Evolutionary conservation across 352 stramenopile genomes (phyloP).

Genomic region (Phytophthora parvispora): DNA sequence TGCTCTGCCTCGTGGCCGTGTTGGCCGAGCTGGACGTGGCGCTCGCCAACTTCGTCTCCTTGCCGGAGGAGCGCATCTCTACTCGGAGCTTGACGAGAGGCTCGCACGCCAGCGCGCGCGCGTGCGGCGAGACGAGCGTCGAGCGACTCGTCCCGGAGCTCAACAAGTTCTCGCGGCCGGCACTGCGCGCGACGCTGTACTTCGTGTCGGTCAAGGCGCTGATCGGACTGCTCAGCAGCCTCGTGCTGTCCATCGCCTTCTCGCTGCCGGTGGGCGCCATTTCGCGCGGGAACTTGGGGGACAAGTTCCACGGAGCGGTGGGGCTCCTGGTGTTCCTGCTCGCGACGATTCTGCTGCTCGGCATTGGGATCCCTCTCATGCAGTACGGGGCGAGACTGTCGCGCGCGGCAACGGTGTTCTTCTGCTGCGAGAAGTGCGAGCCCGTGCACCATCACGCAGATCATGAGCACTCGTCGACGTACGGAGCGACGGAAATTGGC

Average conservation of each 20-base stretch:
- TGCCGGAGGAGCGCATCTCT: constrained; percentile 60
- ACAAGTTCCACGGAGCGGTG: constrained; percentile 53
- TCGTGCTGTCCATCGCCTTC: constrained; percentile 65
- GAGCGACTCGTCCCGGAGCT: constrained; percentile 66
- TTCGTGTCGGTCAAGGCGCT: constrained; percentile 73
- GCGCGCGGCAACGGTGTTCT: constrained; percentile 62
- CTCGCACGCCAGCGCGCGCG: constrained; percentile 46
- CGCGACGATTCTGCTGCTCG: constrained; percentile 52
- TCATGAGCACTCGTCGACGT: constrained; percentile 27
- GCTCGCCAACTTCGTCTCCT: constrained; percentile 75
- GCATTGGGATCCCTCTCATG: constrained; percentile 67
- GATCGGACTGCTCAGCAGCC: constrained; percentile 56
- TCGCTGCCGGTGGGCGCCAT: constrained; percentile 57
- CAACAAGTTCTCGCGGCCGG: constrained; percentile 46
- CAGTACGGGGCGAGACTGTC: constrained; percentile 56
- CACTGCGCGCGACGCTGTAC: constrained; percentile 63
- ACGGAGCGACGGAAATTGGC: constrained; percentile 42
- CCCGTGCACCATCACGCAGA: constrained; percentile 53
- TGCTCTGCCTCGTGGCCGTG: constrained; percentile 60
- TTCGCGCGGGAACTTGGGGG: constrained; percentile 38
- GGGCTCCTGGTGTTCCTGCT: constrained; percentile 59
- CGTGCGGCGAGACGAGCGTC: constrained; percentile 38
- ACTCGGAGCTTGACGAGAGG: constrained; percentile 41
- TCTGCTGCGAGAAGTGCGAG: constrained; percentile 74
- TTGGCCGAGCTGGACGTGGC: constrained; percentile 68